phyloP scores from a whole-genome alignment of 352 stramenopile species.

The Nothophytophthora sp. region DNA sequence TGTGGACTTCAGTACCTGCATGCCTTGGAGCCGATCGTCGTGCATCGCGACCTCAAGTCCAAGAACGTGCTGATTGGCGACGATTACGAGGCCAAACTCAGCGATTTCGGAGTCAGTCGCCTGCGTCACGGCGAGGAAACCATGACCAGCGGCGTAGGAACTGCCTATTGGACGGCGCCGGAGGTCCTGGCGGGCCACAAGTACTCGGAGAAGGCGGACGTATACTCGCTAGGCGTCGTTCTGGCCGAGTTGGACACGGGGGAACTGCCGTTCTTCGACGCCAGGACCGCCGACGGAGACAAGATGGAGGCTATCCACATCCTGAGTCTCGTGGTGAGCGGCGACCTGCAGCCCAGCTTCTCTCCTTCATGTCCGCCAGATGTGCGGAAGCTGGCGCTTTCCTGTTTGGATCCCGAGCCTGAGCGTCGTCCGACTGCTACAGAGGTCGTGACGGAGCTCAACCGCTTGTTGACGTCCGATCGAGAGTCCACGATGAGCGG shows the following conservation, averaged over 20 bases:
- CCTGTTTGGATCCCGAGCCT: slow-evolving; percentile 26
- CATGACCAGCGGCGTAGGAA: slow-evolving; percentile 40
- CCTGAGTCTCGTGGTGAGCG: slow-evolving; percentile 27
- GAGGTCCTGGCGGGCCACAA: slow-evolving; percentile 39
- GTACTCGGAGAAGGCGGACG: slow-evolving; percentile 36
- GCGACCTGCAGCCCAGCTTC: slow-evolving; percentile 26
- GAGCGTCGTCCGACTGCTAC: slow-evolving; percentile 25
- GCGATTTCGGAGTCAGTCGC: slow-evolving; percentile 40
- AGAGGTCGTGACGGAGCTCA: slow-evolving; percentile 28
- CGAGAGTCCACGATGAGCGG: background rate
- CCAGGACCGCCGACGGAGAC: slow-evolving; percentile 6
- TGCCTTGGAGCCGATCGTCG: slow-evolving; percentile 23
- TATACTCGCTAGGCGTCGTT: slow-evolving; percentile 28
- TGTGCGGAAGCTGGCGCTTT: slow-evolving; percentile 19
- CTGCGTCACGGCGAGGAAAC: slow-evolving; percentile 10
- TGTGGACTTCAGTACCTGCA: slow-evolving; percentile 32
- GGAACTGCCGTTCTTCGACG: slow-evolving; percentile 25
- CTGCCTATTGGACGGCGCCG: slow-evolving; percentile 42
- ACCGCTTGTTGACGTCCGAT: slow-evolving; percentile 11
- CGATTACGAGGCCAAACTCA: slow-evolving; percentile 34
- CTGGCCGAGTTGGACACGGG: slow-evolving; percentile 20
- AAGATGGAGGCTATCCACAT: slow-evolving; percentile 33
- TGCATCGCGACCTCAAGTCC: slow-evolving; percentile 80
- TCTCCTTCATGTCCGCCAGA: slow-evolving; percentile 11
- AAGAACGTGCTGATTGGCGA: slow-evolving; percentile 62